Percentiles rank a stretch among this genome's conserved stretches.
These are phyloP conservation scores for Colletotrichum tropicale DNA, from an alignment of 2,329 filamentous ascomycete species.

Conservation along the genomic window DNA sequence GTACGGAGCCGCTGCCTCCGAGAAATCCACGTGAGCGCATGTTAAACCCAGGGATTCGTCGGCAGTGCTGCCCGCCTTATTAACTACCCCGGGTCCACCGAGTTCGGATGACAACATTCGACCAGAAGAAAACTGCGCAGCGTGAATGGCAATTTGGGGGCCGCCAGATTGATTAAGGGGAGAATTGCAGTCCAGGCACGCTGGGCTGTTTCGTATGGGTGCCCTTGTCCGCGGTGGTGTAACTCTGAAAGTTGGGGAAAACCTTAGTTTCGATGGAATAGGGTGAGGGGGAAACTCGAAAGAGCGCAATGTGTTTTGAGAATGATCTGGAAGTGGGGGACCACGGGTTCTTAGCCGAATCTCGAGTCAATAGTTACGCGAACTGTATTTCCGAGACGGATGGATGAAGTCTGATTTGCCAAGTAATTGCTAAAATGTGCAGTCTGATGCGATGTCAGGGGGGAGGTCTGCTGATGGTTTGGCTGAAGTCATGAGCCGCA, in stretches of 20 bases:
- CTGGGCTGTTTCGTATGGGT: neutral
- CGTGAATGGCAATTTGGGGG: neutral
- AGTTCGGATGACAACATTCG: slow-evolving; percentile 6
- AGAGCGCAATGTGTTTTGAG: neutral
- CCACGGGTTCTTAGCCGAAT: neutral
- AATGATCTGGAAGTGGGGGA: neutral
- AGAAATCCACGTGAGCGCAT: neutral
- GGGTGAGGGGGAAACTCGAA: neutral
- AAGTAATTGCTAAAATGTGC: neutral
- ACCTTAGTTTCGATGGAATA: neutral
- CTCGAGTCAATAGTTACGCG: neutral
- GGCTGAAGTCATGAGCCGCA: neutral
- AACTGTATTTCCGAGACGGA: neutral
- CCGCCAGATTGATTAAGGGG: slow-evolving; percentile 10
- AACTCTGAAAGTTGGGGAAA: neutral
- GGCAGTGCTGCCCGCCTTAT: neutral
- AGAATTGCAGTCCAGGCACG: neutral
- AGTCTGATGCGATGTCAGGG: neutral
- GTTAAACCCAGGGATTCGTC: neutral
- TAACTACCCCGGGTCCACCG: neutral
- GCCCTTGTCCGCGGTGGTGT: neutral
- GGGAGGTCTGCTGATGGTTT: neutral
- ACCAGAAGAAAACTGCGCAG: neutral
- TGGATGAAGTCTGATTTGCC: neutral
- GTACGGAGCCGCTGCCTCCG: slow-evolving; percentile 1